A percentile compares a stretch with the other conserved stretches of the same genome.
Evolutionary conservation across 192 early-diverging fungal genomes (phyloP).

Genomic region (Coemansia reversa): DNA sequence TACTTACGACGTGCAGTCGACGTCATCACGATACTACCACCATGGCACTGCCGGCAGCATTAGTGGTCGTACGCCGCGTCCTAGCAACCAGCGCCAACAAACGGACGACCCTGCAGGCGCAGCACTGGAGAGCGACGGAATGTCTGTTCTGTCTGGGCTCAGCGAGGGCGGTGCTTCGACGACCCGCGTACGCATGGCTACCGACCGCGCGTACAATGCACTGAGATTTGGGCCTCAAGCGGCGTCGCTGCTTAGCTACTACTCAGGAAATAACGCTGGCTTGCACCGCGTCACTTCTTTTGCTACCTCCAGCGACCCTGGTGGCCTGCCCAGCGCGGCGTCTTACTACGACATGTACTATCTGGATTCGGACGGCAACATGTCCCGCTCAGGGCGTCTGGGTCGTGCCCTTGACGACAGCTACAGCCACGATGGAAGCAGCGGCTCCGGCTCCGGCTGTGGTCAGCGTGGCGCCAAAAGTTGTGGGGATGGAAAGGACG

Average conservation of each 20-base stretch:
- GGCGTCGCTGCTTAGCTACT: constrained; percentile 20
- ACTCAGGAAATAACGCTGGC: constrained; percentile 7
- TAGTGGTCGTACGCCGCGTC: background rate
- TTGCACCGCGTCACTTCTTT: constrained; percentile 27
- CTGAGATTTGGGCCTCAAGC: constrained; percentile 29
- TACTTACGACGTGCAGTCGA: constrained; percentile 7
- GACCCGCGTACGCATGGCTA: constrained; percentile 44
- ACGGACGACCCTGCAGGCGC: background rate
- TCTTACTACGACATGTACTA: constrained; percentile 14
- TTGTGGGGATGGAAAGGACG: constrained; percentile 6
- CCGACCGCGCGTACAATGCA: constrained; percentile 42
- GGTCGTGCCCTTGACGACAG: background rate
- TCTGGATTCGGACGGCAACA: background rate
- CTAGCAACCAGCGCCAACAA: background rate
- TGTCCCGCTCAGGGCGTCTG: background rate
- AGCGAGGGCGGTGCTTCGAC: constrained; percentile 51
- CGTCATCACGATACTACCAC: constrained; percentile 14
- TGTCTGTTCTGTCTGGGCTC: constrained; percentile 37
- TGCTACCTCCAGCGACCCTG: constrained; percentile 32
- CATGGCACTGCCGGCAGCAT: constrained; percentile 5
- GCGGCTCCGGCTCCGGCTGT: background rate
- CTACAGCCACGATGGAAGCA: constrained; percentile 6
- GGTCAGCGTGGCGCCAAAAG: background rate
- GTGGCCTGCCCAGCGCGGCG: constrained; percentile 9
- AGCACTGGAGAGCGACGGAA: constrained; percentile 1